Evolutionary conservation across 441 rosid genomes (phyloP).

Genomic region (Lepidium campestre): DNA sequence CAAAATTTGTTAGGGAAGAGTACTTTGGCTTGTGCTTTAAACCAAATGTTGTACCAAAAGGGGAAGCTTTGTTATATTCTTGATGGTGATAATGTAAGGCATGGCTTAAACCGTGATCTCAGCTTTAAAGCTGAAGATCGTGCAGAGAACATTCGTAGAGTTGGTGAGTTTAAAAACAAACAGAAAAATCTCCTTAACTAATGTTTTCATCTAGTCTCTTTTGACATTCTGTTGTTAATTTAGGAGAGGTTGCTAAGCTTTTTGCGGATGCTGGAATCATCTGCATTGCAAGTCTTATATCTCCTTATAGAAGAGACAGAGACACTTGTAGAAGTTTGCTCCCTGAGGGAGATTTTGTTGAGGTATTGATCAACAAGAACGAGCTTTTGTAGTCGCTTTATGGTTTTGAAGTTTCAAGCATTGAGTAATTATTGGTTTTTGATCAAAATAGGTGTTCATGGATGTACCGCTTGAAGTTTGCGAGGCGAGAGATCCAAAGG

Average conservation of each 20-base stretch:
- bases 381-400: background rate
- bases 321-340: constrained; percentile 53
- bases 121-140: constrained; percentile 65
- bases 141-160: constrained; percentile 61
- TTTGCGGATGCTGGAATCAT: constrained; percentile 71
- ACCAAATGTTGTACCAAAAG: constrained; percentile 41
- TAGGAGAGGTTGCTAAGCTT: constrained; percentile 75
- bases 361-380: constrained; percentile 31
- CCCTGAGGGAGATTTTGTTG: constrained; percentile 59
- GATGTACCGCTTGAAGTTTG: constrained; percentile 58
- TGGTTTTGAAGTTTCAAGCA: background rate
- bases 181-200: background rate
- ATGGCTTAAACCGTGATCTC: constrained; percentile 64
- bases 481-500: constrained; percentile 72
- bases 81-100: constrained; percentile 73
- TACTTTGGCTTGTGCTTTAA: constrained; percentile 64
- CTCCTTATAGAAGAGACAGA: constrained; percentile 59
- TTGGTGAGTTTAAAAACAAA: constrained; percentile 32
- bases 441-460: constrained; percentile 52
- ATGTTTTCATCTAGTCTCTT: background rate
- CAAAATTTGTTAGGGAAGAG: constrained; percentile 47
- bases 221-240: background rate
- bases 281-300: constrained; percentile 63
- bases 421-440: background rate
- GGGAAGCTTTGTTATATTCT: constrained; percentile 67